These are phyloP conservation scores for Thraustochytrium striatum DNA, from an alignment of 352 stramenopile genomes.

Conservation along the genomic window DNA sequence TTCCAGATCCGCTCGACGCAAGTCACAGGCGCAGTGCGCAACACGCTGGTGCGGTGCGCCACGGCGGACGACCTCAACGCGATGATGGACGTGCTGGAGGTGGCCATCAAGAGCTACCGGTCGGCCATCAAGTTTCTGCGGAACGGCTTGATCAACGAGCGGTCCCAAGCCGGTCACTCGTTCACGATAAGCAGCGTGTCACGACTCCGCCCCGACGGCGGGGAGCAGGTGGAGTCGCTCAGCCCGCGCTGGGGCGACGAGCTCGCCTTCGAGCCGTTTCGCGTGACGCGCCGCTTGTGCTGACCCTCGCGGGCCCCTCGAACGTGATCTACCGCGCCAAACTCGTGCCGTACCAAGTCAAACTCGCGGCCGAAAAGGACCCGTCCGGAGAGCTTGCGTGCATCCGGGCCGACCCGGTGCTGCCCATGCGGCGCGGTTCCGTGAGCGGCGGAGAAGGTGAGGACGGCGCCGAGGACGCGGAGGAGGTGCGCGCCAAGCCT, in stretches of 20 bases:
- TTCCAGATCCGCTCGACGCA: conserved; percentile 29
- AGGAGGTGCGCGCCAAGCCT: no score
- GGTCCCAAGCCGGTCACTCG: no score
- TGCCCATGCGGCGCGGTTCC: no score
- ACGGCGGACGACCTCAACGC: conserved; percentile 4
- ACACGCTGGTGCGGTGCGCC: conserved; percentile 1
- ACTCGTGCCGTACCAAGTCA: background rate
- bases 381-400: background rate
- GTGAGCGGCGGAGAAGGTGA: no score
- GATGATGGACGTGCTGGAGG: conserved; percentile 31
- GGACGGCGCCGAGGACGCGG: no score
- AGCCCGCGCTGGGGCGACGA: no score
- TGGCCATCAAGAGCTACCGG: conserved; percentile 8
- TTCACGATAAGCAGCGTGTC: no score
- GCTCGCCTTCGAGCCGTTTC: no score
- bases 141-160: conserved; percentile 37
- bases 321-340: background rate
- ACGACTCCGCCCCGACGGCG: no score
- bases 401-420: background rate
- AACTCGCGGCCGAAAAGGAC: background rate
- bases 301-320: no score
- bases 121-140: conserved; percentile 7
- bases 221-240: no score
- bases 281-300: no score
- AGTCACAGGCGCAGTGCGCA: conserved; percentile 14